Conservation (phyloP, 2,329 filamentous ascomycete species). For the Ophiostoma tasmaniense region DNA sequence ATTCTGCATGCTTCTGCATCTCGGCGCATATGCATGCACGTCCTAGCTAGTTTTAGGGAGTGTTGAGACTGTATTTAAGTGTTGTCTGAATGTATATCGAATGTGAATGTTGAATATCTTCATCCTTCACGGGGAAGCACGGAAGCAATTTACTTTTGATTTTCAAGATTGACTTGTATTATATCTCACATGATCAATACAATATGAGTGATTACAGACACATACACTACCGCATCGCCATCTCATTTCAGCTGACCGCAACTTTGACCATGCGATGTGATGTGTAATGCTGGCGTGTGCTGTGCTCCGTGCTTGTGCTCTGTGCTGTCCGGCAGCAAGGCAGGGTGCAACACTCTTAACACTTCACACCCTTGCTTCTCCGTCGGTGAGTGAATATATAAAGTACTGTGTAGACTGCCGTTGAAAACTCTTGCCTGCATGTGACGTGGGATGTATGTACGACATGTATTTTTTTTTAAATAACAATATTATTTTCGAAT, state of each 20-base stretch:
- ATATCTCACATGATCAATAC: not conserved
- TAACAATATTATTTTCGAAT: not conserved
- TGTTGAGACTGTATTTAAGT: not conserved
- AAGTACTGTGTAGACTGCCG: not conserved
- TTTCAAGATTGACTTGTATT: not conserved
- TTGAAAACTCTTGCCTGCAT: too few relatives aligned
- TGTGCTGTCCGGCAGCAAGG: not conserved
- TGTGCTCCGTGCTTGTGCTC: not conserved
- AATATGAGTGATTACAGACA: too few relatives aligned
- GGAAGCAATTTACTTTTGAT: too few relatives aligned
- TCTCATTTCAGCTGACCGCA: not conserved
- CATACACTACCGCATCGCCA: not conserved
- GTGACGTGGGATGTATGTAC: too few relatives aligned
- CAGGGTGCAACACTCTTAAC: too few relatives aligned
- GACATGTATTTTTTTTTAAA: not conserved
- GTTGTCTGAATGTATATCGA: not conserved
- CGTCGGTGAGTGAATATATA: not conserved
- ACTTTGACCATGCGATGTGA: not conserved
- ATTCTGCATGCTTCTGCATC: not conserved
- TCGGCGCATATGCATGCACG: not conserved
- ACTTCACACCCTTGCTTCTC: not conserved
- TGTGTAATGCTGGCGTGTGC: not conserved
- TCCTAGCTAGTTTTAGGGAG: not conserved
- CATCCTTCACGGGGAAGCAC: not conserved
- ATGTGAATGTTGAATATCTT: not conserved